Conservation (phyloP, 129 eudicot species). For the Saposhnikovia divaricata region DNA sequence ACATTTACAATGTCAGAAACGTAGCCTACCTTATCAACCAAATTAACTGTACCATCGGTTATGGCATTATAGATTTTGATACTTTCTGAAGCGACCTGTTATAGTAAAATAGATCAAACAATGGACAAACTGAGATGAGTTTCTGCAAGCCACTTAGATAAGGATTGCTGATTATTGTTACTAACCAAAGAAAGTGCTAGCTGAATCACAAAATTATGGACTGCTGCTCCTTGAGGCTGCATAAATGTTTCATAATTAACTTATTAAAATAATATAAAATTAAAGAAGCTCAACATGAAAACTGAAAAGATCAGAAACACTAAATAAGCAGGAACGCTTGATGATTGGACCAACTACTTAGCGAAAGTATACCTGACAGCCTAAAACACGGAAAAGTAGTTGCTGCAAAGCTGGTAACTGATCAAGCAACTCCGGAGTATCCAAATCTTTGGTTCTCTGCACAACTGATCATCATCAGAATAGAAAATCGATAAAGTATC, state of each 20-base stretch:
- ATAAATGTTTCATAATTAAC: conserved; percentile 11
- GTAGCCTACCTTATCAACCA: conserved; percentile 73
- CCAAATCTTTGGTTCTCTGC: conserved; percentile 83
- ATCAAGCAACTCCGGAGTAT: conserved; percentile 70
- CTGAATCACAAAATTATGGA: conserved; percentile 65
- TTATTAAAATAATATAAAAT: background rate
- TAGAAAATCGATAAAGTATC: background rate
- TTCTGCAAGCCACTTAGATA: background rate
- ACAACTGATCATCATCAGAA: conserved; percentile 17
- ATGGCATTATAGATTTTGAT: conserved; percentile 72
- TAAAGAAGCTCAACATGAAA: background rate
- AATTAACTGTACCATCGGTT: conserved; percentile 66
- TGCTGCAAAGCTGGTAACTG: conserved; percentile 81
- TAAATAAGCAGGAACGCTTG: no score
- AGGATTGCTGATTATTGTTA: conserved; percentile 3
- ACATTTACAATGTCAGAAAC: background rate
- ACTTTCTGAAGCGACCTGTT: conserved; percentile 79
- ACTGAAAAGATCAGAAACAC: background rate
- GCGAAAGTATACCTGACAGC: conserved; percentile 62
- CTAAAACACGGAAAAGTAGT: conserved; percentile 55
- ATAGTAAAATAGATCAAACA: background rate
- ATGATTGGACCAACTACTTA: background rate
- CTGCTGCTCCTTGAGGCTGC: conserved; percentile 94
- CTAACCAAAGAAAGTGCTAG: conserved; percentile 78
- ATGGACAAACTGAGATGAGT: background rate